These are phyloP conservation scores for Arthrobotrys iridis DNA, from an alignment of 2,329 filamentous ascomycete species.

Conservation along the genomic window DNA sequence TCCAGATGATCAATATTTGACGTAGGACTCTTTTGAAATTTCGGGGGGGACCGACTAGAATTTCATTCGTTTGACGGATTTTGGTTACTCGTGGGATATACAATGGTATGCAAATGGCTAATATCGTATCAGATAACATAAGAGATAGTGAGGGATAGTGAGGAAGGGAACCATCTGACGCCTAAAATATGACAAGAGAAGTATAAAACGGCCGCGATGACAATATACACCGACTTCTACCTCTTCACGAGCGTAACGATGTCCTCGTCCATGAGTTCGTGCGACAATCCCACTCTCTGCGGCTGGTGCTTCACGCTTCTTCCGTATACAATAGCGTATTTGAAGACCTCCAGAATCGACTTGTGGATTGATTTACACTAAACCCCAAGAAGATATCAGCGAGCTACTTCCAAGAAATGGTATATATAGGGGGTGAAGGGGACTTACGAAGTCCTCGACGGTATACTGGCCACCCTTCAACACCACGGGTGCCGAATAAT, in stretches of 20 bases:
- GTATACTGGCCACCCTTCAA: constrained; percentile 83
- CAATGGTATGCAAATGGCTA: constrained; percentile 20
- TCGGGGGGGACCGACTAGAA: too few species aligned
- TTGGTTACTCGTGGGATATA: too few species aligned
- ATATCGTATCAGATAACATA: too few species aligned
- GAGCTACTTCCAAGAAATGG: constrained; percentile 32
- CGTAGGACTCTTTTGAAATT: not conserved
- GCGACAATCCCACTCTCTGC: constrained; percentile 87
- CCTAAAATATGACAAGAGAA: constrained; percentile 9
- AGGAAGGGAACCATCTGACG: constrained; percentile 22
- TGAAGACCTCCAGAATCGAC: constrained; percentile 94
- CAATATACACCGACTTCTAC: not conserved
- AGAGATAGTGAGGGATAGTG: not conserved
- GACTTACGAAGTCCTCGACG: constrained; percentile 93
- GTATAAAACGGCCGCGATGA: not conserved
- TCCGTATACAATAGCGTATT: constrained; percentile 93
- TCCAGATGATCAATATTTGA: not conserved
- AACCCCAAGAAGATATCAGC: constrained; percentile 61
- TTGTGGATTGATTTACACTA: constrained; percentile 98
- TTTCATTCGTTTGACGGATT: not conserved
- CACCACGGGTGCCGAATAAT: constrained; percentile 92
- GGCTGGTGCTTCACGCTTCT: constrained; percentile 99
- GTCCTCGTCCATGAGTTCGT: constrained; percentile 95
- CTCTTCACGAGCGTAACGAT: constrained; percentile 74
- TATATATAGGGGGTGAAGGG: constrained; percentile 20